Evolutionary conservation across 129 eudicot species (phyloP).

Genomic region (Arctium lappa): DNA sequence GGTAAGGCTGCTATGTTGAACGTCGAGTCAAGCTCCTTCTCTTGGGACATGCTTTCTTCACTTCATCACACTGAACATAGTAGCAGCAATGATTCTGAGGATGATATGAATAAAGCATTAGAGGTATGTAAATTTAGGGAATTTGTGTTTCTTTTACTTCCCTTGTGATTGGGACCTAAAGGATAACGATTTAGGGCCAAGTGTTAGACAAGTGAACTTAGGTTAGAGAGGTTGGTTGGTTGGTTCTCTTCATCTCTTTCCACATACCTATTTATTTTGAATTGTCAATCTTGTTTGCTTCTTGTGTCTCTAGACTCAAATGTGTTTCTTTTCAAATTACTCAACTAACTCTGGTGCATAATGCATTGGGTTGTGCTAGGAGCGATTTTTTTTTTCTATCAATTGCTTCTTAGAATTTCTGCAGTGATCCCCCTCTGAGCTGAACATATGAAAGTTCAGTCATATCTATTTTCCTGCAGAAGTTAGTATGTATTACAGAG

Average conservation of each 20-base stretch:
- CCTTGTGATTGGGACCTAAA: neutral
- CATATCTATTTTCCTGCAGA: too few relatives aligned
- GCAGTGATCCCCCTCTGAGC: neutral
- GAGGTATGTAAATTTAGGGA: constrained; percentile 53
- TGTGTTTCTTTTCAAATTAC: neutral
- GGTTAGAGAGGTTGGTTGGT: neutral
- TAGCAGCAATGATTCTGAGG: constrained; percentile 85
- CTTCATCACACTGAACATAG: constrained; percentile 96
- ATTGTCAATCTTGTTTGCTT: neutral
- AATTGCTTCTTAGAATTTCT: neutral
- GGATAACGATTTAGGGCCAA: neutral
- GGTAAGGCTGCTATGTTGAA: constrained; percentile 87
- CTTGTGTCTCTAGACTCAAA: neutral
- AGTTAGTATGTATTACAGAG: too few relatives aligned
- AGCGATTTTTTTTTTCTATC: neutral
- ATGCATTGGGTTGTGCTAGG: neutral
- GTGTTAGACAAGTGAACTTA: neutral
- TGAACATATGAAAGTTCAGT: too few relatives aligned
- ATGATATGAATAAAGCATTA: constrained; percentile 74
- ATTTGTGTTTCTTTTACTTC: neutral
- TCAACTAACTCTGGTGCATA: neutral
- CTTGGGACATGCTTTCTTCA: constrained; percentile 93
- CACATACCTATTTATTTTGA: too few relatives aligned
- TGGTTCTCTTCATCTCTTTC: neutral
- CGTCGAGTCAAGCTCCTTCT: constrained; percentile 76